phyloP scores from a whole-genome alignment of 257 asterid species.

The Linaria vulgaris region DNA sequence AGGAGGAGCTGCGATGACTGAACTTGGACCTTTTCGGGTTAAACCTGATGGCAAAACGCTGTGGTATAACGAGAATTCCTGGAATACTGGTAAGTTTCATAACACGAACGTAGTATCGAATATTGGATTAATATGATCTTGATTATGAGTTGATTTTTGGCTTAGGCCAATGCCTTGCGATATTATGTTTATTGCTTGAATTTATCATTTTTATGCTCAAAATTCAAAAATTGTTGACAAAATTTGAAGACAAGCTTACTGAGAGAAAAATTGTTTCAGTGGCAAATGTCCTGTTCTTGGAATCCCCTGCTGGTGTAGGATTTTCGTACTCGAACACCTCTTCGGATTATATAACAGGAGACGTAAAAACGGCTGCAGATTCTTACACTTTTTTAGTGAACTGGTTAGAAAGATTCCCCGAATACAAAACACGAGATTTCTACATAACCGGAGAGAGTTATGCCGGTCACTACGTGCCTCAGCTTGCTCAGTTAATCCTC shows the following conservation, averaged over 20 bases:
- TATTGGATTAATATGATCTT: too few species aligned
- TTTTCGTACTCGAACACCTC: conserved; percentile 62
- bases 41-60: conserved; percentile 15
- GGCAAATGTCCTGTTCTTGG: conserved; percentile 66
- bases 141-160: too few species aligned
- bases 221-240: too few species aligned
- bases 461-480: conserved; percentile 75
- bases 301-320: conserved; percentile 80
- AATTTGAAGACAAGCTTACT: too few species aligned
- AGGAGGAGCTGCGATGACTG: conserved; percentile 10
- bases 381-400: conserved; percentile 49
- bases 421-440: conserved; percentile 56
- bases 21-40: conserved; percentile 17
- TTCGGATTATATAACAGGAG: conserved; percentile 53
- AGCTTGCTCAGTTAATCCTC: conserved; percentile 58
- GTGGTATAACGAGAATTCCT: conserved; percentile 29
- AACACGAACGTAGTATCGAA: too few species aligned
- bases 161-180: too few species aligned
- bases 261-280: conserved; percentile 34
- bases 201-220: too few species aligned
- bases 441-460: conserved; percentile 65
- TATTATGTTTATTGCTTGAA: too few species aligned
- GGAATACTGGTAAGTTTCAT: conserved; percentile 28
- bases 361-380: conserved; percentile 50
- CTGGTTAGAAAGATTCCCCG: conserved; percentile 71